Conservation (phyloP, 2,329 filamentous ascomycete genomes). For the Thielaviopsis populi region DNA sequence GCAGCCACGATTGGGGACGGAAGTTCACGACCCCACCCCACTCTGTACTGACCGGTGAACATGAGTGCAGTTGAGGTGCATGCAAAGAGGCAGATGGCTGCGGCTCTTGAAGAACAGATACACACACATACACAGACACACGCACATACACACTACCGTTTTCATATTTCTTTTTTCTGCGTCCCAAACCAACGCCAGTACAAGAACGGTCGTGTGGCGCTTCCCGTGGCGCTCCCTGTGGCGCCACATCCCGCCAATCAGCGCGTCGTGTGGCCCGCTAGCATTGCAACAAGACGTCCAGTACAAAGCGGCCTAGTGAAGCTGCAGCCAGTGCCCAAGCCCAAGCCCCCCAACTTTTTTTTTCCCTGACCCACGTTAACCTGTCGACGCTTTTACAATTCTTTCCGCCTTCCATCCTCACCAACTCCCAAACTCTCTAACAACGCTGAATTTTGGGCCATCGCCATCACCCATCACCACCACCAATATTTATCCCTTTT, state of each 20-base stretch:
- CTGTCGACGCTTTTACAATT: conserved; percentile 11
- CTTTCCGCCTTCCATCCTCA: conserved; percentile 16
- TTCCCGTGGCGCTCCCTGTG: background rate
- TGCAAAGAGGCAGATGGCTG: too few species aligned
- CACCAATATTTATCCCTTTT: conserved; percentile 12
- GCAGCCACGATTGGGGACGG: too few species aligned
- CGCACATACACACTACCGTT: too few species aligned
- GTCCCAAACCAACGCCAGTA: too few species aligned
- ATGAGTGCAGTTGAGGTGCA: too few species aligned
- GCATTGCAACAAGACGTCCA: background rate
- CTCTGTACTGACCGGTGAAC: too few species aligned
- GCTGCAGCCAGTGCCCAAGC: background rate
- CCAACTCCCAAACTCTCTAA: conserved; percentile 13
- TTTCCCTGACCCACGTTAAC: conserved; percentile 11
- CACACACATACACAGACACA: too few species aligned
- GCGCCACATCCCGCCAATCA: conserved; percentile 7
- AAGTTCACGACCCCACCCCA: too few species aligned
- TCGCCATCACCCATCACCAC: conserved; percentile 15
- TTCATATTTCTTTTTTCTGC: too few species aligned
- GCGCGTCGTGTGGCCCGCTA: conserved; percentile 7
- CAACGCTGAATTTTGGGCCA: conserved; percentile 14
- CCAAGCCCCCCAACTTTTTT: conserved; percentile 11
- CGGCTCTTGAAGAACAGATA: too few species aligned
- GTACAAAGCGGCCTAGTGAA: background rate
- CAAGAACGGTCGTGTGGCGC: background rate